Percentiles rank a stretch among this genome's conserved stretches.
Conservation (phyloP, 345 rosid genomes). For the Brassica juncea region DNA sequence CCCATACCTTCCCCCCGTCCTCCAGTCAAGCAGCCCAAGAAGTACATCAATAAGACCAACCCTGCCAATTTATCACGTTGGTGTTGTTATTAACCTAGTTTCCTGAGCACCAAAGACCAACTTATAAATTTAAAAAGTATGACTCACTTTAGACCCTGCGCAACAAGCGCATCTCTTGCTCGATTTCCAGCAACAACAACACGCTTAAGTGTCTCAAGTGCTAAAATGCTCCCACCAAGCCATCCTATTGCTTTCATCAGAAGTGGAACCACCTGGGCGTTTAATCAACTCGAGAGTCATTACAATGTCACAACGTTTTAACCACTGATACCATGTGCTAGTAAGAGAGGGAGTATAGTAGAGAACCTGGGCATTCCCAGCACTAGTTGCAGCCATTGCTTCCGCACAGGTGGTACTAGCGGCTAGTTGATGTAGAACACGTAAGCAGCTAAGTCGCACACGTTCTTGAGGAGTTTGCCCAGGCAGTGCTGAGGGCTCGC, state of each 20-base stretch:
- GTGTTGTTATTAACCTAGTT: neutral
- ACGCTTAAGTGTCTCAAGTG: constrained; percentile 94
- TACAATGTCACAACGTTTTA: constrained; percentile 9
- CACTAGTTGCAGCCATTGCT: constrained; percentile 99
- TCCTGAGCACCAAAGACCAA: neutral
- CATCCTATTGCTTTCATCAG: constrained; percentile 99
- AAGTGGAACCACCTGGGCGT: constrained; percentile 91
- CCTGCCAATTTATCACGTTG: constrained; percentile 46
- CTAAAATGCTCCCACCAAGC: constrained; percentile 99
- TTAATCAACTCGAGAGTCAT: constrained; percentile 32
- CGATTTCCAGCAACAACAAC: constrained; percentile 97
- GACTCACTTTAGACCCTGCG: constrained; percentile 94
- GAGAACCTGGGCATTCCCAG: constrained; percentile 79
- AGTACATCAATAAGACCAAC: constrained; percentile 95
- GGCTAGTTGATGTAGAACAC: constrained; percentile 97
- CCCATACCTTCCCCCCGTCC: constrained; percentile 88
- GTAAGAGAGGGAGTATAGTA: constrained; percentile 14
- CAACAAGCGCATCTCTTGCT: constrained; percentile 98
- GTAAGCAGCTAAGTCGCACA: constrained; percentile 97
- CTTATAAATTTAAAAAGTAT: neutral
- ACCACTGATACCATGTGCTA: neutral
- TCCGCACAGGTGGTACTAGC: constrained; percentile 95
- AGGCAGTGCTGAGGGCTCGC: constrained; percentile 57
- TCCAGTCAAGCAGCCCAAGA: constrained; percentile 98
- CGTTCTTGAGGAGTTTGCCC: constrained; percentile 91